phyloP scores from a whole-genome alignment of 106 monocot genomes.

The Platanthera guangdongensis region DNA sequence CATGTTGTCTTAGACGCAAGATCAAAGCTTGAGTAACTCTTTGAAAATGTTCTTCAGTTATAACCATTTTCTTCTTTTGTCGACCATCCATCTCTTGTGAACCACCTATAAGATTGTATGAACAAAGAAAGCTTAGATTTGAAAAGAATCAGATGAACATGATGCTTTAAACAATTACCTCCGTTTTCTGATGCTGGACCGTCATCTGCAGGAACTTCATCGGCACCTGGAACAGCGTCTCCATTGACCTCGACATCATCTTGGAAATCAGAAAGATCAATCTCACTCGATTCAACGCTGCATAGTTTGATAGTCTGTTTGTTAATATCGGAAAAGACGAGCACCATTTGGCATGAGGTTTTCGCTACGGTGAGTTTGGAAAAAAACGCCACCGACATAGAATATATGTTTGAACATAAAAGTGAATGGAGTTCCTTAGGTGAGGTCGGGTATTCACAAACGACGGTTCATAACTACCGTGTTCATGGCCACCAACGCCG shows the following conservation, averaged over 20 bases:
- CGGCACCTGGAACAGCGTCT: slow-evolving; percentile 24
- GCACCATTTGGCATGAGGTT: too few species aligned
- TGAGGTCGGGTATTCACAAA: too few species aligned
- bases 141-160: neutral
- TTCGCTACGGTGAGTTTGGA: too few species aligned
- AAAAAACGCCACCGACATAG: too few species aligned
- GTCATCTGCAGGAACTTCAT: slow-evolving; percentile 20
- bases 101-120: slow-evolving; percentile 20
- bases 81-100: slow-evolving; percentile 24
- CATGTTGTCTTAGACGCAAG: slow-evolving; percentile 79
- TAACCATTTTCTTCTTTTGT: slow-evolving; percentile 65
- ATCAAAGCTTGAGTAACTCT: slow-evolving; percentile 78
- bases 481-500: too few species aligned
- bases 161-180: slow-evolving; percentile 25
- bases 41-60: slow-evolving; percentile 89
- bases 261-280: slow-evolving; percentile 98
- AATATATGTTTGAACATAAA: too few species aligned
- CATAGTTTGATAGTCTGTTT: slow-evolving; percentile 10
- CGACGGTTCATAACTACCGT: too few species aligned
- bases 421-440: too few species aligned
- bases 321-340: neutral
- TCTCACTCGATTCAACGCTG: slow-evolving; percentile 98
- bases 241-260: slow-evolving; percentile 41
- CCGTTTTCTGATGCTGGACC: slow-evolving; percentile 35
- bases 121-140: neutral